These are phyloP conservation scores for Fusarium devonianum DNA, from an alignment of 2,329 filamentous ascomycete species.

Conservation along the genomic window DNA sequence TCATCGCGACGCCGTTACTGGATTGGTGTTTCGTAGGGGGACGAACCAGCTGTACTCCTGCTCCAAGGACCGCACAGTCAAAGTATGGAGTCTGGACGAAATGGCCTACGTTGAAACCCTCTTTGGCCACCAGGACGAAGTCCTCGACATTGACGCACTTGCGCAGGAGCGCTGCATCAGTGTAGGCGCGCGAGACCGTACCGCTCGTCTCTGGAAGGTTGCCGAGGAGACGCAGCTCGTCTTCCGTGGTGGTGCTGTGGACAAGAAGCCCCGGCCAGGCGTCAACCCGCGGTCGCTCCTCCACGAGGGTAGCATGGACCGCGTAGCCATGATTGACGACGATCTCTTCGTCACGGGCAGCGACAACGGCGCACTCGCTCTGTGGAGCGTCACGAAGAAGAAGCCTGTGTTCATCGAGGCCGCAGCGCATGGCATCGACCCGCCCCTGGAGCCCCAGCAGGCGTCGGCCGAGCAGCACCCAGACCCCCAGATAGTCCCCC, in stretches of 20 bases:
- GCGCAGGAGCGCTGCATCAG: slow-evolving; percentile 88
- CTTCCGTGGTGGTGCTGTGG: slow-evolving; percentile 81
- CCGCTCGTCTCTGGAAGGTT: slow-evolving; percentile 94
- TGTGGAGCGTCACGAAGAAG: slow-evolving; percentile 94
- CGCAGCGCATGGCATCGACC: slow-evolving; percentile 85
- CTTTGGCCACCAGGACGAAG: slow-evolving; percentile 93
- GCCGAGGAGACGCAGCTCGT: slow-evolving; percentile 94
- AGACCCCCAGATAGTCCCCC: slow-evolving; percentile 64
- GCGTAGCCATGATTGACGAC: slow-evolving; percentile 87
- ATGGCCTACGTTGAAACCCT: slow-evolving; percentile 94
- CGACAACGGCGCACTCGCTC: slow-evolving; percentile 84
- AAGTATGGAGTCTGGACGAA: slow-evolving; percentile 92
- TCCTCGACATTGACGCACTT: slow-evolving; percentile 83
- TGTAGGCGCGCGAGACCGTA: slow-evolving; percentile 89
- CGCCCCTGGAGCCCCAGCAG: slow-evolving; percentile 69
- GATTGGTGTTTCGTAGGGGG: slow-evolving; percentile 82
- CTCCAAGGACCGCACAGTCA: slow-evolving; percentile 90
- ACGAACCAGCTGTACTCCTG: slow-evolving; percentile 93
- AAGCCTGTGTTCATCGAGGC: slow-evolving; percentile 85
- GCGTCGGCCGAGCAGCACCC: slow-evolving; percentile 76
- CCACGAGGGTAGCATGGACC: slow-evolving; percentile 87
- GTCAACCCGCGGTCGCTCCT: slow-evolving; percentile 61
- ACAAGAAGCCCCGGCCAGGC: slow-evolving; percentile 56
- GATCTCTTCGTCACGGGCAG: slow-evolving; percentile 91
- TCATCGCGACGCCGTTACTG: slow-evolving; percentile 87